Evolutionary conservation across 495 filamentous ascomycete species (phyloP).

Genomic region (Penicillium cataractarum): DNA sequence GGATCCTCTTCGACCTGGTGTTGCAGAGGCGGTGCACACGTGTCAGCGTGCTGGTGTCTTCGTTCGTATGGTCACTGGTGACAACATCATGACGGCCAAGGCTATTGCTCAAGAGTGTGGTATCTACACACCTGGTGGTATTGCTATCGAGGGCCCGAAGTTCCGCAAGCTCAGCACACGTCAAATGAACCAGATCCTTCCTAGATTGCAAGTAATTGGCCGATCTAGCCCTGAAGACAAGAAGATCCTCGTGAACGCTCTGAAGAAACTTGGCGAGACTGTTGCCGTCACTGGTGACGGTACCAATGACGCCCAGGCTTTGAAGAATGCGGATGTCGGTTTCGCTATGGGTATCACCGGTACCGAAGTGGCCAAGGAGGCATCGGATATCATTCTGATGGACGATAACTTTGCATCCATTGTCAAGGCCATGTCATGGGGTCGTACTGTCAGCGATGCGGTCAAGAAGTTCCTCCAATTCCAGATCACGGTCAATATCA

Average conservation of each 20-base stretch:
- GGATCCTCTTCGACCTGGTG: constrained; percentile 80
- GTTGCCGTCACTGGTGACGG: constrained; percentile 94
- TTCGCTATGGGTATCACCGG: constrained; percentile 93
- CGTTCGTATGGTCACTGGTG: constrained; percentile 91
- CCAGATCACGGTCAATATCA: constrained; percentile 91
- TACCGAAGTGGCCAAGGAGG: constrained; percentile 91
- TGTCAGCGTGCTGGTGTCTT: constrained; percentile 80
- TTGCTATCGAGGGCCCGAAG: constrained; percentile 81
- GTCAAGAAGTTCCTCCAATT: constrained; percentile 94
- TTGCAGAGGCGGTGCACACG: constrained; percentile 72
- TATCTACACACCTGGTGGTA: constrained; percentile 72
- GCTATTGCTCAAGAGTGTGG: constrained; percentile 85
- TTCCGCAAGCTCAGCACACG: constrained; percentile 71
- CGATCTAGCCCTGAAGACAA: constrained; percentile 87
- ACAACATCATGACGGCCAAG: constrained; percentile 83
- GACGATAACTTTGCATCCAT: constrained; percentile 94
- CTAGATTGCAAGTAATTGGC: constrained; percentile 80
- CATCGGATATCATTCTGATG: constrained; percentile 92
- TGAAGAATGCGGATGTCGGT: constrained; percentile 86
- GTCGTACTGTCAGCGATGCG: constrained; percentile 83
- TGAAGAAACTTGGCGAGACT: constrained; percentile 85
- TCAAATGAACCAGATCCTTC: constrained; percentile 72
- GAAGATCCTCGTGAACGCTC: constrained; percentile 72
- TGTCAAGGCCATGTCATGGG: constrained; percentile 86
- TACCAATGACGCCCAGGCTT: constrained; percentile 87